Conservation (phyloP, 805 yeast species). For the Wickerhamiella sorbophila region DNA sequence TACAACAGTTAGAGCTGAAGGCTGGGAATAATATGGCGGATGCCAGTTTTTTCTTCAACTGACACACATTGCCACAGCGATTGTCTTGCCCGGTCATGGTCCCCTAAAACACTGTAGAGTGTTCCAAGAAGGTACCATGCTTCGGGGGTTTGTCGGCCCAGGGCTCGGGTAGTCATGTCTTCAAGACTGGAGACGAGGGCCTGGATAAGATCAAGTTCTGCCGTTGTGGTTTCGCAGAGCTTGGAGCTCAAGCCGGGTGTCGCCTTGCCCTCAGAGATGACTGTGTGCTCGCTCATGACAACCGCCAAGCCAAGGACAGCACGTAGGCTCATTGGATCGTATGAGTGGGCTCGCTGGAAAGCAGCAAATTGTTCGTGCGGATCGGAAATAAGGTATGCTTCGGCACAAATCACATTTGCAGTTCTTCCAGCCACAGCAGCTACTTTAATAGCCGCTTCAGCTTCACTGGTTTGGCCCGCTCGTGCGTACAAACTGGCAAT, state of each 20-base stretch:
- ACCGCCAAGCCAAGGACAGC: conserved; percentile 15
- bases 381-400: conserved; percentile 5
- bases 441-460: conserved; percentile 59
- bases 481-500: conserved; percentile 49
- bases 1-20: background rate
- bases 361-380: conserved; percentile 11
- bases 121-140: conserved; percentile 55
- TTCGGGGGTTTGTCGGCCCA: conserved; percentile 38
- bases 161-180: conserved; percentile 17
- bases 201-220: conserved; percentile 5
- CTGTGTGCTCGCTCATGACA: conserved; percentile 1
- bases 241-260: conserved; percentile 1
- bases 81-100: conserved; percentile 33
- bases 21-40: background rate
- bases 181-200: conserved; percentile 10
- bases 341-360: conserved; percentile 11
- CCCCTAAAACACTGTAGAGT: conserved; percentile 46
- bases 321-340: conserved; percentile 10
- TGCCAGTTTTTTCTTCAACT: background rate
- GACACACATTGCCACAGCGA: conserved; percentile 51
- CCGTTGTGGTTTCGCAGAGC: conserved; percentile 2
- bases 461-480: conserved; percentile 40
- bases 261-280: background rate
- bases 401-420: conserved; percentile 27
- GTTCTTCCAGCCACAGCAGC: conserved; percentile 38